These are phyloP conservation scores for Yarrowia yakushimensis DNA, from an alignment of 805 yeast genomes.

Conservation along the genomic window DNA sequence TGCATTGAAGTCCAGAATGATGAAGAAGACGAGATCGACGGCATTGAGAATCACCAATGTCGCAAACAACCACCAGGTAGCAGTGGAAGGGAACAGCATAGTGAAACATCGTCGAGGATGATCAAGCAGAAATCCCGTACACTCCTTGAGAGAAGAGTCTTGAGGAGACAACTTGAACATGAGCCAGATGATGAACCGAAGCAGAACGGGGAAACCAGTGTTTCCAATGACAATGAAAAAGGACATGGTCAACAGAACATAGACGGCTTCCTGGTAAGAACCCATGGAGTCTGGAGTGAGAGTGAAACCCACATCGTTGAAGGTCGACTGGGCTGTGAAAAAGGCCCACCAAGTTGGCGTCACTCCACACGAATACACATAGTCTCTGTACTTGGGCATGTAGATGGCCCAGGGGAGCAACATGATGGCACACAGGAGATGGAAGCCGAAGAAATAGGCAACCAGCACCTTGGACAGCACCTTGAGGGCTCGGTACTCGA, in stretches of 20 bases:
- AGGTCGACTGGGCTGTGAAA: conserved; percentile 73
- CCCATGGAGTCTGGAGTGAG: conserved; percentile 77
- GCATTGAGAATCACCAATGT: conserved; percentile 70
- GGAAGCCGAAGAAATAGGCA: conserved; percentile 72
- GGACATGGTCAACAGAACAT: conserved; percentile 57
- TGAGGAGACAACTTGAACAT: conserved; percentile 64
- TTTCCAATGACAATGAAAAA: conserved; percentile 87
- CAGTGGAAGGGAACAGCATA: conserved; percentile 80
- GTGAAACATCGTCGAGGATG: conserved; percentile 98
- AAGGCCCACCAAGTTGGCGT: conserved; percentile 92
- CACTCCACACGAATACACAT: conserved; percentile 54
- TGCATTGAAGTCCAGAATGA: conserved; percentile 67
- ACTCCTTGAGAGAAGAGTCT: conserved; percentile 49
- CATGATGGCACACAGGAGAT: conserved; percentile 53
- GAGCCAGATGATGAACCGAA: conserved; percentile 81
- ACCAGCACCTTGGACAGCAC: conserved; percentile 63
- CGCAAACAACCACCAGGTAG: conserved; percentile 91
- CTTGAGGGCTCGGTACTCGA: conserved; percentile 87
- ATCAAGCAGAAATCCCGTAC: conserved; percentile 79
- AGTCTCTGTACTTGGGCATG: conserved; percentile 30
- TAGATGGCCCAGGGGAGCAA: conserved; percentile 47
- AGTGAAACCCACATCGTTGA: conserved; percentile 82
- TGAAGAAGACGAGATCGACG: conserved; percentile 74
- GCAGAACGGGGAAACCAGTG: conserved; percentile 85
- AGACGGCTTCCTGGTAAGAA: conserved; percentile 61